Percentiles rank a stretch among this genome's conserved stretches.
These are phyloP conservation scores for Striga hermonthica DNA, from an alignment of 305 asterid species.

Conservation along the genomic window DNA sequence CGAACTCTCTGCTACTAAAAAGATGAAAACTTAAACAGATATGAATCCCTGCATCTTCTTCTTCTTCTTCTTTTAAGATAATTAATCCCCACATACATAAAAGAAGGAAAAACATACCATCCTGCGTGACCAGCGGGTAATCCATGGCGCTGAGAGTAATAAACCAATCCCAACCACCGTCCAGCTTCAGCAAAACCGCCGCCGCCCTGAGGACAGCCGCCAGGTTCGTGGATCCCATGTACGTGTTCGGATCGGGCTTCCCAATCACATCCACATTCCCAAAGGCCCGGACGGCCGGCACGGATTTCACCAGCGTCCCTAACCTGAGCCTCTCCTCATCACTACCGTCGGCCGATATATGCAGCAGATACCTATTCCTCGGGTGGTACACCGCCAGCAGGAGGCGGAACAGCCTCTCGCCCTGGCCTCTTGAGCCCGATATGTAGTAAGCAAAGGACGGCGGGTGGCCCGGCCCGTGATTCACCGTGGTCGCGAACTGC, in stretches of 20 bases:
- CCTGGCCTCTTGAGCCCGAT: constrained; percentile 75
- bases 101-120: constrained; percentile 53
- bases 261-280: constrained; percentile 96
- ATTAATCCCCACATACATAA: constrained; percentile 12
- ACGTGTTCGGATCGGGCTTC: constrained; percentile 88
- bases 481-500: constrained; percentile 52
- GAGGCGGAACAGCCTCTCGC: constrained; percentile 70
- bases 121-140: constrained; percentile 90
- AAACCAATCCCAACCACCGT: constrained; percentile 93
- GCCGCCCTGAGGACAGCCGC: constrained; percentile 82
- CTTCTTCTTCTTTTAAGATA: too few relatives aligned
- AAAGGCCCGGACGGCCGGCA: constrained; percentile 74
- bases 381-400: constrained; percentile 93
- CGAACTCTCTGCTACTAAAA: constrained; percentile 13
- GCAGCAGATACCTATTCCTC: constrained; percentile 91
- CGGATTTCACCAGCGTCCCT: constrained; percentile 61
- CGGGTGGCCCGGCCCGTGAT: constrained; percentile 72
- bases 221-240: constrained; percentile 82
- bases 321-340: constrained; percentile 73
- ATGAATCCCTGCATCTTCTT: too few relatives aligned
- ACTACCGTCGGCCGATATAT: constrained; percentile 69
- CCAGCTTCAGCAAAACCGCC: constrained; percentile 75
- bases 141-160: constrained; percentile 78
- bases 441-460: constrained; percentile 90
- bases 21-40: too few relatives aligned